Conservation (phyloP, 2,329 filamentous ascomycete species). For the Chrysoporthe deuterocubensis region DNA sequence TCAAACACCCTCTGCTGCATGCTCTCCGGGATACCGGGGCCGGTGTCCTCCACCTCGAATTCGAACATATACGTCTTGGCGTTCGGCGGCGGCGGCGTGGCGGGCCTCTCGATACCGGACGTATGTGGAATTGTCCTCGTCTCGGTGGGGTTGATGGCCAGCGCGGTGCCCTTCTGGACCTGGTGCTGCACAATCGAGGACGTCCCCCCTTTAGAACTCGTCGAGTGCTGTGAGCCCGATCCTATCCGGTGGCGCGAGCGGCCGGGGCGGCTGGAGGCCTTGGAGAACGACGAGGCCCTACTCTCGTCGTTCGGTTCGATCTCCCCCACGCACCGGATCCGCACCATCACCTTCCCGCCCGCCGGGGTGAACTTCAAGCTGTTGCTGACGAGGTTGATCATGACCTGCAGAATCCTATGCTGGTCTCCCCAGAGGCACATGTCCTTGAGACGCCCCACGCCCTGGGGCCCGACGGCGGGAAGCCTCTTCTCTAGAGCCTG, state of each 20-base stretch:
- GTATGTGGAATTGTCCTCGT: conserved; percentile 55
- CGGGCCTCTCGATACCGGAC: conserved; percentile 57
- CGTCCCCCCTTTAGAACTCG: conserved; percentile 47
- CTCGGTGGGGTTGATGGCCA: conserved; percentile 67
- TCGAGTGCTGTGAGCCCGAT: conserved; percentile 55
- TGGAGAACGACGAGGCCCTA: conserved; percentile 57
- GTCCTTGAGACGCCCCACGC: conserved; percentile 73
- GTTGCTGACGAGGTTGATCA: conserved; percentile 92
- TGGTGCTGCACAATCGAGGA: conserved; percentile 36
- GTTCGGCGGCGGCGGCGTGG: conserved; percentile 62
- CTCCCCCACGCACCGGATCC: conserved; percentile 75
- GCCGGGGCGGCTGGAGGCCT: conserved; percentile 47
- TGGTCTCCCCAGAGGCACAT: conserved; percentile 94
- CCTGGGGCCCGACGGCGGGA: conserved; percentile 66
- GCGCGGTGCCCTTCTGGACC: conserved; percentile 52
- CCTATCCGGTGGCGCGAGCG: conserved; percentile 50
- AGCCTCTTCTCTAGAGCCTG: conserved; percentile 44
- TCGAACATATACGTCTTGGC: conserved; percentile 76
- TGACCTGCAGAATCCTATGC: conserved; percentile 87
- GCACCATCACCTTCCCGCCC: conserved; percentile 74
- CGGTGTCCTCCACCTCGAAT: conserved; percentile 87
- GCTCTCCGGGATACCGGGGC: conserved; percentile 79
- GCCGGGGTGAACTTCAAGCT: conserved; percentile 87
- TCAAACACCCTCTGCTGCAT: conserved; percentile 87
- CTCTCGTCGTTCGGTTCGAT: conserved; percentile 51